Base-by-base conservation (phyloP, 2,329 filamentous ascomycete genomes). In the Calonectria montana region DNA sequence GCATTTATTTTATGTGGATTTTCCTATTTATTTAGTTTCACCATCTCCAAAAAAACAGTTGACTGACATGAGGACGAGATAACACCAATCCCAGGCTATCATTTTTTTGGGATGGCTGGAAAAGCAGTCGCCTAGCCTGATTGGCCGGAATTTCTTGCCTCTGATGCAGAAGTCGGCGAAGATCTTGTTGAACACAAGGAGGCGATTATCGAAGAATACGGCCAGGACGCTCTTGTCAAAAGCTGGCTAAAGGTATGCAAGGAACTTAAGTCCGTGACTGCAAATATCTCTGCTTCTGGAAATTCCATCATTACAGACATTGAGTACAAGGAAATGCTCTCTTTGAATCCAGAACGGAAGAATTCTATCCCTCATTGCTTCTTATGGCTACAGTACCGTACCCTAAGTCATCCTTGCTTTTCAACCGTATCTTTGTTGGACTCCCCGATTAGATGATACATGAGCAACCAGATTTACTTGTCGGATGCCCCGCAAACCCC, bases 291-390 rank as follows among this genome's bases (percentile, higher is more conserved):
- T 23, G 37, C 31, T 12, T 13, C 27, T 1, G 59, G 67, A 7
- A 69, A 69, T 27, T 31, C 31, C n/a, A 57, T 69, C 16, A 69
- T 69, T n/a, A 59, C 59, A 27, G 45, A 53, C 7, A 18, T 64
- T n/a, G 23, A 65, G 2, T 68, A 41, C 23, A 16, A 69, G n/a
- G 35, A 23, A 23, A 37, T 64, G 2, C 39, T 63, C 31, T 53
- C 31, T 9, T 47, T 55, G 15, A 25, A 39, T n/a, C 10, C 4
- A 23, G 23, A 55, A 31, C 16, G 27, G 8, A 69, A 64, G 35
- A 21, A 65, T 5, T 16, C 41, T n/a, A n/a, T n/a, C n/a, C n/a
- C n/a, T n/a, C n/a, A n/a, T n/a, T n/a, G n/a, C n/a, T n/a, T n/a
- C n/a, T n/a, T n/a, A n/a, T n/a, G n/a, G n/a, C n/a, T n/a, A n/a